Percentiles rank a stretch among this genome's conserved stretches.
Evolutionary conservation across 2,329 filamentous ascomycete genomes (phyloP).

Genomic region (Sporothrix schenckii): DNA sequence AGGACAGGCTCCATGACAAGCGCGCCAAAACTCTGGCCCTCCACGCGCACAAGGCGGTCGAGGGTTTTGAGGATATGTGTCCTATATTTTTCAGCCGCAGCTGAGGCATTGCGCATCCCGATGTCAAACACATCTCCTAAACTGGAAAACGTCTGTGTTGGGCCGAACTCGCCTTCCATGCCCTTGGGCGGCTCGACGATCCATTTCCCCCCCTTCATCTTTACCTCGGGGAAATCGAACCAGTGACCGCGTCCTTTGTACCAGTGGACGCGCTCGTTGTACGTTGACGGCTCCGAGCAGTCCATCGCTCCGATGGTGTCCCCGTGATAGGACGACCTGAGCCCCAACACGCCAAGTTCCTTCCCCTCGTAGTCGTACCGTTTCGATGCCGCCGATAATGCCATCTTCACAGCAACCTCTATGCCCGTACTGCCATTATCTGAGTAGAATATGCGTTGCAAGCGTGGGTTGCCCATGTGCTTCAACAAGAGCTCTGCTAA

Average conservation of each 20-base stretch:
- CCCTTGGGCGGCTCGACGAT: constrained; percentile 53
- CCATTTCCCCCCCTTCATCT: constrained; percentile 69
- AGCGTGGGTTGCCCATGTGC: constrained; percentile 63
- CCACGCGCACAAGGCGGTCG: constrained; percentile 49
- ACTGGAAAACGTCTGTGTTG: not conserved
- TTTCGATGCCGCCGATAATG: constrained; percentile 66
- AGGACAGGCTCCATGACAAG: constrained; percentile 80
- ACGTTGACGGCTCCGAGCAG: constrained; percentile 74
- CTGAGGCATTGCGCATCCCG: constrained; percentile 40
- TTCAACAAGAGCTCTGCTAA: constrained; percentile 67
- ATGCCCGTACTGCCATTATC: constrained; percentile 83
- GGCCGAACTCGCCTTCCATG: constrained; percentile 1
- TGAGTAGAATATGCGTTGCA: constrained; percentile 76
- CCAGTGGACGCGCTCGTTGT: constrained; percentile 84
- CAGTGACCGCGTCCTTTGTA: constrained; percentile 77
- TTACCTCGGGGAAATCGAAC: constrained; percentile 77
- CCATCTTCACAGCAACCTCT: constrained; percentile 87
- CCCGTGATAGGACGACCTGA: constrained; percentile 82
- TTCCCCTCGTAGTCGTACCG: constrained; percentile 66
- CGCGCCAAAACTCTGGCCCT: constrained; percentile 72
- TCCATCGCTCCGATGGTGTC: constrained; percentile 91
- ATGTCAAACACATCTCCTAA: constrained; percentile 21
- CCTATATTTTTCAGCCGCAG: constrained; percentile 58
- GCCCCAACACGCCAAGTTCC: constrained; percentile 66
- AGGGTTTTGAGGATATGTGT: constrained; percentile 61